Conservation (phyloP, 805 yeast species). For the Ogataea angusta region DNA sequence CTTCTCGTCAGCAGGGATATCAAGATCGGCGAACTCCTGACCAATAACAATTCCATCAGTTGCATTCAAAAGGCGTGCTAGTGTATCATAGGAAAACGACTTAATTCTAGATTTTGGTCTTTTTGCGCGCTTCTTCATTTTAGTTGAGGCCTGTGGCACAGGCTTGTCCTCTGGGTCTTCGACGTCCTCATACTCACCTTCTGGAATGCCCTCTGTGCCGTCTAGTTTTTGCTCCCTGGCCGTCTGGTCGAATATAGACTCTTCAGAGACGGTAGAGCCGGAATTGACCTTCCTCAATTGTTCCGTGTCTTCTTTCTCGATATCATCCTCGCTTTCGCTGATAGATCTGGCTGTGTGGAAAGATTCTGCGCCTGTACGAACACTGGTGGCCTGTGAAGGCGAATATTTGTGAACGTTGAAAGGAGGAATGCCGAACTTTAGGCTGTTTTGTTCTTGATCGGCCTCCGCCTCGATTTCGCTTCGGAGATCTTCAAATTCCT, state of each 20-base stretch:
- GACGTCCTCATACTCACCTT: constrained; percentile 22
- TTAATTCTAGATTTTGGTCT: constrained; percentile 25
- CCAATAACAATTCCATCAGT: constrained; percentile 62
- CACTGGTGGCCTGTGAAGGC: constrained; percentile 16
- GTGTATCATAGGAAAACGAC: constrained; percentile 40
- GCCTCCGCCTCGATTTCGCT: constrained; percentile 26
- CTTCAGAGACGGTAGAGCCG: constrained; percentile 17
- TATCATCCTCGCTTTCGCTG: constrained; percentile 3
- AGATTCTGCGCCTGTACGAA: constrained; percentile 22
- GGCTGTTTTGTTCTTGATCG: constrained; percentile 5
- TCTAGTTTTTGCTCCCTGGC: constrained; percentile 1
- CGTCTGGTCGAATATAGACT: constrained; percentile 17
- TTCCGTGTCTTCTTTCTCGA: constrained; percentile 1
- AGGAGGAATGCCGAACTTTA: neutral
- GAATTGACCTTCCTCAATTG: constrained; percentile 8
- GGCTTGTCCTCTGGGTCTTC: constrained; percentile 13
- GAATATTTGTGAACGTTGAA: constrained; percentile 1
- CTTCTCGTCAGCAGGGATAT: constrained; percentile 72
- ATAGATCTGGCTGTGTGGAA: constrained; percentile 24
- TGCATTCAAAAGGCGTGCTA: constrained; percentile 51
- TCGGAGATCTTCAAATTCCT: constrained; percentile 30
- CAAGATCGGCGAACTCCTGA: constrained; percentile 69
- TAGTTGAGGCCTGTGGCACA: neutral
- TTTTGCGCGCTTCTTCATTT: constrained; percentile 13
- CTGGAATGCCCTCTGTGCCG: constrained; percentile 4